These are phyloP conservation scores for Cyclotella choctawhatcheeana DNA, from an alignment of 108 stramenopile species.

Conservation along the genomic window DNA sequence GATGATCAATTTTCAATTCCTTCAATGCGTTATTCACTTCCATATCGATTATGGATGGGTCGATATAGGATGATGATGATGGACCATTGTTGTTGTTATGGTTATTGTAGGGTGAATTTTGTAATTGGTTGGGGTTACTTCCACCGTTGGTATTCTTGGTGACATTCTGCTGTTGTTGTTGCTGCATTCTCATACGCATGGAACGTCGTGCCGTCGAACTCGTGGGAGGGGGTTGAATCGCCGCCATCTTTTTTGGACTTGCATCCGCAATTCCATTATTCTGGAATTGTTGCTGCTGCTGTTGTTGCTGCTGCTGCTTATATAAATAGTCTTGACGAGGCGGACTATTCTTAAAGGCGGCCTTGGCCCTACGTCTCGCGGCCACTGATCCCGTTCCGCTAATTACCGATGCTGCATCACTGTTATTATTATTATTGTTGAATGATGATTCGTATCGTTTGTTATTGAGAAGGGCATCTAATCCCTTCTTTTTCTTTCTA, in stretches of 20 bases:
- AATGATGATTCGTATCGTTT: not conserved
- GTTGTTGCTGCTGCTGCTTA: too few species aligned
- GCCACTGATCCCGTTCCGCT: conserved; percentile 20
- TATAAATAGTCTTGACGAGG: too few species aligned
- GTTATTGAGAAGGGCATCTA: not conserved
- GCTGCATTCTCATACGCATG: conserved; percentile 45
- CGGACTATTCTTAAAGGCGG: conserved; percentile 12
- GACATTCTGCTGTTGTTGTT: not conserved
- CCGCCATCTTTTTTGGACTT: too few species aligned
- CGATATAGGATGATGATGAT: conserved; percentile 73
- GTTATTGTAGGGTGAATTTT: too few species aligned
- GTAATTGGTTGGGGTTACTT: too few species aligned
- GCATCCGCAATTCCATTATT: too few species aligned
- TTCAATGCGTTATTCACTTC: conserved; percentile 77
- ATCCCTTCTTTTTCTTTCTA: not conserved
- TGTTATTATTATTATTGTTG: not conserved
- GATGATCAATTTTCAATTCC: conserved; percentile 58
- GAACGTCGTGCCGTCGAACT: conserved; percentile 27
- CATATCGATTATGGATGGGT: conserved; percentile 62
- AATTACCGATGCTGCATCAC: not conserved
- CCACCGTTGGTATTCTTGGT: too few species aligned
- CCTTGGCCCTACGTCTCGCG: conserved; percentile 29
- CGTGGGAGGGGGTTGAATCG: conserved; percentile 10
- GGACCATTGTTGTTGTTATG: too few species aligned
- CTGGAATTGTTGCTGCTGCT: too few species aligned